Evolutionary conservation across 768 basidiomycete genomes (phyloP), one percentile per base, ranked within the genome.

Genomic region (Dentipellis sp.): DNA sequence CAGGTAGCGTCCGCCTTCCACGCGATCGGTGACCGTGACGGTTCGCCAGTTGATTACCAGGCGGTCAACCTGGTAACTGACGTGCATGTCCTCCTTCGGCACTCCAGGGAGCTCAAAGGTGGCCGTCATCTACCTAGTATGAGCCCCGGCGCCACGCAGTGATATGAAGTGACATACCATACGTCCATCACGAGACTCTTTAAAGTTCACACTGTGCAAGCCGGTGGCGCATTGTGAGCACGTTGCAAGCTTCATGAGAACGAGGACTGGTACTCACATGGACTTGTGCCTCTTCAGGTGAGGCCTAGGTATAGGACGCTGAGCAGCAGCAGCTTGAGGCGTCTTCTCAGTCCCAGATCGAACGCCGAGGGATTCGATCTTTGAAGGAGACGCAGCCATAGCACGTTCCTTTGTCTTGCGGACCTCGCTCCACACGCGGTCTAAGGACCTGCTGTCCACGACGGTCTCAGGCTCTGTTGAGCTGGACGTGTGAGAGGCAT

Each of bases 71-170:
- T 85, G 84, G 62, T 80, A 89, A 65, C 81, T 87, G 64, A 90
- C 82, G 60, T 89, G 86, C 55, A 88, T 79, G 58, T 89, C 81
- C 56, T 87, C 78, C 66, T 88, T 89, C 64, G 74, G 75, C 45
- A 89, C 79, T 29, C 85, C 83, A 2, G 77, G 76, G 63, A 90
- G 71, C 57, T 88, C 84, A 65, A 88, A 87, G 51, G 79, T 86
- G 21, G 83, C 84, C 21, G 82, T 82, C 49, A 86, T 78, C 65
- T 83, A 45, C 58, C 64, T 67, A 65, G 64, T 59, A 51, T 49
- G 62, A 59, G 19, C 48, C 29, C 19, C 38, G 54, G 59, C 29
- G 45, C 54, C 57, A 59, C 50, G 50, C 60, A 40, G 57, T 59
- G 60, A 54, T 54, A 29, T 58, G 34, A 37, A 56, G 47, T 53